phyloP scores from a whole-genome alignment of 2,329 filamentous ascomycete genomes.

The Aspergillus ustus region DNA sequence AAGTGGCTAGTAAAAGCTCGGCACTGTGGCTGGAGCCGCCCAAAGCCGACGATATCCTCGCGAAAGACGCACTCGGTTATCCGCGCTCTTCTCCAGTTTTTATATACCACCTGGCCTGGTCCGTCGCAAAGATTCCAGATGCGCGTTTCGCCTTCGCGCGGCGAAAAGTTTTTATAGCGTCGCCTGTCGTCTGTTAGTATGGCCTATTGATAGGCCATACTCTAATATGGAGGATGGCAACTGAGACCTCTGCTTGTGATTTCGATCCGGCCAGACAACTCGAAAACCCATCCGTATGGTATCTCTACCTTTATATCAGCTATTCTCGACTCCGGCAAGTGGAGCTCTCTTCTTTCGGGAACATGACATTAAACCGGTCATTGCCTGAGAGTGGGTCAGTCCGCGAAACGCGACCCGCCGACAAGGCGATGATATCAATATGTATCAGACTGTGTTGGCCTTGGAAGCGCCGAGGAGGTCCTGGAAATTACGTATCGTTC shows the following conservation, averaged over 20 bases:
- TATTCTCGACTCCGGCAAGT: not conserved
- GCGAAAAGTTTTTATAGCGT: not conserved
- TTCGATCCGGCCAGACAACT: not conserved
- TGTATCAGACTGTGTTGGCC: not conserved
- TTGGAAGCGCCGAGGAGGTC: not conserved
- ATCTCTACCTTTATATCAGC: not conserved
- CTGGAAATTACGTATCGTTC: not conserved
- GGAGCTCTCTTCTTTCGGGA: not conserved
- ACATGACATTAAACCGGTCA: not conserved
- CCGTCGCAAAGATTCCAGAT: not conserved
- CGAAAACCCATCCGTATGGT: not conserved
- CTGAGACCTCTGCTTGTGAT: not conserved
- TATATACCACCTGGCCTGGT: not conserved
- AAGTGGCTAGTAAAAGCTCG: constrained; percentile 3
- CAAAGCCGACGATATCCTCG: constrained; percentile 1
- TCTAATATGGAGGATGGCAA: not conserved
- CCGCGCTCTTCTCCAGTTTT: constrained; percentile 12
- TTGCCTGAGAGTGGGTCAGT: not conserved
- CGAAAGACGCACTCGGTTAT: constrained; percentile 5
- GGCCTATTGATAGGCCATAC: not conserved
- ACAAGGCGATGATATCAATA: not conserved
- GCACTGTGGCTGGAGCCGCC: constrained; percentile 10
- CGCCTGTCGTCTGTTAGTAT: not conserved
- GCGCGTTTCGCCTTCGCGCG: not conserved
- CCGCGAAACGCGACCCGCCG: not conserved